Evolutionary conservation across 768 basidiomycete species (phyloP).

Genomic region (Auricularia cornea): DNA sequence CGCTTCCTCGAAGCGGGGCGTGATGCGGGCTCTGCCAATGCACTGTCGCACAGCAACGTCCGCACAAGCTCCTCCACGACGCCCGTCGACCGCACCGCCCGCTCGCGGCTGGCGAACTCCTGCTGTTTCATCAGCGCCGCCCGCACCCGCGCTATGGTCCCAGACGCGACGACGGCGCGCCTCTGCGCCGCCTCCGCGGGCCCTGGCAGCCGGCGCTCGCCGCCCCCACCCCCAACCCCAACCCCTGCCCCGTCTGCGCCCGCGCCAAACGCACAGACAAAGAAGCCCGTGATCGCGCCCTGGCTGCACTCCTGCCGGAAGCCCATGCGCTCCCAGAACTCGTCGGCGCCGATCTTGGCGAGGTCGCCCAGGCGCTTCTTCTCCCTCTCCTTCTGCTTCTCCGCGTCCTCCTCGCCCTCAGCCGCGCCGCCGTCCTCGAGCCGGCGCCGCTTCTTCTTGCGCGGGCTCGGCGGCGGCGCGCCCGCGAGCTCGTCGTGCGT

Average conservation of each 20-base stretch:
- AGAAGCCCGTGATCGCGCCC: conserved; percentile 91
- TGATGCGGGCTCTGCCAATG: background rate
- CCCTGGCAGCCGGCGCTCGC: conserved; percentile 42
- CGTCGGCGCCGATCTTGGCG: conserved; percentile 52
- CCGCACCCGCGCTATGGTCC: conserved; percentile 63
- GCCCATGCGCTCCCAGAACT: conserved; percentile 97
- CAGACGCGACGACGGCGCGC: conserved; percentile 41
- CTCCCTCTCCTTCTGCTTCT: conserved; percentile 20
- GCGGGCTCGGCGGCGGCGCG: background rate
- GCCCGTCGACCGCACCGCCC: conserved; percentile 60
- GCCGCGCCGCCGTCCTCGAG: background rate
- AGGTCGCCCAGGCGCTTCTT: conserved; percentile 34
- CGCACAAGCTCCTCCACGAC: conserved; percentile 43
- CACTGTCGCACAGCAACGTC: background rate
- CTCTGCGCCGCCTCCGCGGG: conserved; percentile 12
- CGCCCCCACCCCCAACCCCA: no score
- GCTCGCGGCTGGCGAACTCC: conserved; percentile 65
- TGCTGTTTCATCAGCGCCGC: conserved; percentile 60
- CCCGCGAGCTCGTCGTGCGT: conserved; percentile 37
- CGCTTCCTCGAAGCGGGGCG: background rate
- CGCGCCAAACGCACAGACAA: conserved; percentile 45
- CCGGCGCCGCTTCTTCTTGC: background rate
- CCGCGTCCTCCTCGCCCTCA: background rate
- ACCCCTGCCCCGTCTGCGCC: conserved; percentile 28
- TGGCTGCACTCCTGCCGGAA: conserved; percentile 91